Evolutionary conservation across 83 land plant genomes (phyloP).

Genomic region (Thuja plicata): DNA sequence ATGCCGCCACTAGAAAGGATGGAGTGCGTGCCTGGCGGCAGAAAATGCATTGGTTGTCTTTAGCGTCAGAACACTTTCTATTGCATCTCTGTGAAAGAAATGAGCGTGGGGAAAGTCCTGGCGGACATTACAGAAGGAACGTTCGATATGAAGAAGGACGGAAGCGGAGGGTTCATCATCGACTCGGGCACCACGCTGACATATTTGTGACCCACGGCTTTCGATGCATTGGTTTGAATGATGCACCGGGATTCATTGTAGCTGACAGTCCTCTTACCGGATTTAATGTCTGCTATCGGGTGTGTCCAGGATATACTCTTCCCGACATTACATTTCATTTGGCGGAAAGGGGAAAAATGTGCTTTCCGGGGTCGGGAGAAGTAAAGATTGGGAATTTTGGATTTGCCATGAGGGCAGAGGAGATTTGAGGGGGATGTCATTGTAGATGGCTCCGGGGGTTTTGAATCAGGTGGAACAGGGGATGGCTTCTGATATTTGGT

Average conservation of each 20-base stretch:
- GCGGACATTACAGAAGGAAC: background rate
- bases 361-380: conserved; percentile 32
- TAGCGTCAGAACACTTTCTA: conserved; percentile 1
- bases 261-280: background rate
- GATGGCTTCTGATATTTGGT: conserved; percentile 67
- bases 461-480: conserved; percentile 54
- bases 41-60: too few species aligned
- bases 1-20: too few species aligned
- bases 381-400: conserved; percentile 56
- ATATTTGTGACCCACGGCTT: background rate
- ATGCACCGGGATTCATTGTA: background rate
- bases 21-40: too few species aligned
- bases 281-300: background rate
- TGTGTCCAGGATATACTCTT: too few species aligned
- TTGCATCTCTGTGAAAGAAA: background rate
- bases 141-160: background rate
- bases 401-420: conserved; percentile 22
- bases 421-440: conserved; percentile 45
- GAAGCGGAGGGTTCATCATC: background rate
- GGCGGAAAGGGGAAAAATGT: conserved; percentile 62
- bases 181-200: background rate
- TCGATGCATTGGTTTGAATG: background rate
- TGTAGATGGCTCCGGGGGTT: conserved; percentile 86
- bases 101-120: background rate
- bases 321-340: conserved; percentile 8